phyloP scores from a whole-genome alignment of 352 stramenopile genomes.

The Lagenidium giganteum region DNA sequence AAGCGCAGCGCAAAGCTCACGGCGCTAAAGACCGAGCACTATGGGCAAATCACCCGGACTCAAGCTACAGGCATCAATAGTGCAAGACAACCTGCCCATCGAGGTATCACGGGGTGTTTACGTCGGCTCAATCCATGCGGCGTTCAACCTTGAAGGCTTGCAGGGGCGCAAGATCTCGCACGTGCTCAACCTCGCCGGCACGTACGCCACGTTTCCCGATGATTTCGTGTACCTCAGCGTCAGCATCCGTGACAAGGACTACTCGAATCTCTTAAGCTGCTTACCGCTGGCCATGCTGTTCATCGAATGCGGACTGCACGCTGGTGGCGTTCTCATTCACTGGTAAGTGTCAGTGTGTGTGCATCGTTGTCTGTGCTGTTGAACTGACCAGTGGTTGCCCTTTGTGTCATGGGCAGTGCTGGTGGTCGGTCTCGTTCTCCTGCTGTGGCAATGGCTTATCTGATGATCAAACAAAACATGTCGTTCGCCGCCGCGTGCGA shows the following conservation, averaged over 20 bases:
- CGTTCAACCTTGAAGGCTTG: slow-evolving; percentile 84
- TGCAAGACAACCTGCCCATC: slow-evolving; percentile 84
- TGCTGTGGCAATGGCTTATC: slow-evolving; percentile 67
- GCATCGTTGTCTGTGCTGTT: not conserved
- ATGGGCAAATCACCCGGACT: slow-evolving; percentile 59
- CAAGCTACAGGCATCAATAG: slow-evolving; percentile 52
- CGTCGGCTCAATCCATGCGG: slow-evolving; percentile 81
- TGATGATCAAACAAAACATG: slow-evolving; percentile 69
- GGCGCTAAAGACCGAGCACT: slow-evolving; percentile 1
- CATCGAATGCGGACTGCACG: slow-evolving; percentile 58
- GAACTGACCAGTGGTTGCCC: not conserved
- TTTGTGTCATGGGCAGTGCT: slow-evolving; percentile 18
- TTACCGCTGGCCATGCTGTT: slow-evolving; percentile 77
- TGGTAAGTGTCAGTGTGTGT: slow-evolving; percentile 28
- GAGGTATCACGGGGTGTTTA: slow-evolving; percentile 68
- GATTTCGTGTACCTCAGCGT: slow-evolving; percentile 88
- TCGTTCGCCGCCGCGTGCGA: slow-evolving; percentile 38
- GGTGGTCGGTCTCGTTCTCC: slow-evolving; percentile 82
- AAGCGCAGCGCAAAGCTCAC: not conserved
- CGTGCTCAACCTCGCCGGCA: slow-evolving; percentile 82
- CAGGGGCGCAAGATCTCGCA: slow-evolving; percentile 74
- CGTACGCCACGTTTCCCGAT: slow-evolving; percentile 82
- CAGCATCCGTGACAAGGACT: slow-evolving; percentile 87
- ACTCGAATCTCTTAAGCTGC: slow-evolving; percentile 84
- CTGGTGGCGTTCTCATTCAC: slow-evolving; percentile 77